Evolutionary conservation across 257 asterid species (phyloP).

Genomic region (Galeopsis tetrahit): DNA sequence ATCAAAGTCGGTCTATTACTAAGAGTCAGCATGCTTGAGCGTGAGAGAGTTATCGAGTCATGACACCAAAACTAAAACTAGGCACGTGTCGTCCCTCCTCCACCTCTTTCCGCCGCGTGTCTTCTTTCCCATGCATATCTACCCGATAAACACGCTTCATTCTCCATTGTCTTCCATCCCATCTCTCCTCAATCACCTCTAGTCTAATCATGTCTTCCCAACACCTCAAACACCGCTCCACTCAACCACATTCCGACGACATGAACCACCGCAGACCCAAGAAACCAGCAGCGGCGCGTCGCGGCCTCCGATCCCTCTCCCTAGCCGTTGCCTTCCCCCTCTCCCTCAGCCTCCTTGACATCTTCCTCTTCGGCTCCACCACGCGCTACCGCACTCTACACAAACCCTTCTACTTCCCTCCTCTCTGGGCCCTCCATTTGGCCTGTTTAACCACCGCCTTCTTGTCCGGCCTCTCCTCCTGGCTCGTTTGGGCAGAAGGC

Average conservation of each 20-base stretch:
- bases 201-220: slow-evolving; percentile 50
- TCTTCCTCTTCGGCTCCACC: slow-evolving; percentile 66
- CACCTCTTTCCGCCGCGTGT: slow-evolving; percentile 50
- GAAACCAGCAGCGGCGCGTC: slow-evolving; percentile 52
- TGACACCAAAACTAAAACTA: background rate
- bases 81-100: slow-evolving; percentile 47
- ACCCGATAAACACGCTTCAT: slow-evolving; percentile 41
- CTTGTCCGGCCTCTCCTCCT: slow-evolving; percentile 76
- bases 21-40: background rate
- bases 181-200: background rate
- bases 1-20: too few species aligned
- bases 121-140: slow-evolving; percentile 26
- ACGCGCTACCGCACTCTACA: slow-evolving; percentile 54
- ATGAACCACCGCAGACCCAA: slow-evolving; percentile 42
- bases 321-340: slow-evolving; percentile 71
- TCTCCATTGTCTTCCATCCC: slow-evolving; percentile 24
- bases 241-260: background rate
- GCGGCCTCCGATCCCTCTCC: slow-evolving; percentile 72
- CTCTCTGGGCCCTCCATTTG: slow-evolving; percentile 81
- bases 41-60: slow-evolving; percentile 12
- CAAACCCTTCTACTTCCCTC: slow-evolving; percentile 80
- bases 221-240: slow-evolving; percentile 64
- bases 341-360: slow-evolving; percentile 53
- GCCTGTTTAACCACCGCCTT: slow-evolving; percentile 61
- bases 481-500: slow-evolving; percentile 97